Evolutionary conservation across 108 stramenopile genomes (phyloP), one percentile per base, ranked within the genome.

Genomic region (Discostella pseudostelligera): DNA sequence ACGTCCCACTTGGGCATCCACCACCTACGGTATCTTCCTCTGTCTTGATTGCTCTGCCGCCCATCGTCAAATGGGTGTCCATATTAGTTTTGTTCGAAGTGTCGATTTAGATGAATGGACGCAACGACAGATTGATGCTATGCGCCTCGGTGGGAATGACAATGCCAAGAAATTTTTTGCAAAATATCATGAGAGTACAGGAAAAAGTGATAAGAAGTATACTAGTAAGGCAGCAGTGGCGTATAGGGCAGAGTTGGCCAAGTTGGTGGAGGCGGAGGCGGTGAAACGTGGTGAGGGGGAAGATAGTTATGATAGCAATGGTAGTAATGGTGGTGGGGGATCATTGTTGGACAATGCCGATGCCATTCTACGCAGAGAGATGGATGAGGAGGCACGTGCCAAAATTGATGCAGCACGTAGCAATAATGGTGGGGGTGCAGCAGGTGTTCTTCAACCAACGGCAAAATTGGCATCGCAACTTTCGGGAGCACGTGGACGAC

Each of bases 101-200:
- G 92, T 93, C 8, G 96, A 96, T 69, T 68, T 96, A 48, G 96
- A 96, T 65, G 94, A 95, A 53, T 95, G 96, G 96, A 96, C 96
- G 16, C 90, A 90, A 35, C 76, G 88, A 26, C 96, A 96, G 70
- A 83, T 96, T 42, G 94, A 94, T 67, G 82, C 87, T 53, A 96
- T 96, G 96, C 62, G 87, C 32, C 63, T 96, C 39, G 92, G 93
- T 16, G 96, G 96, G 45, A 96, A 96, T 62, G 92, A 76, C 1
- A 92, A 87, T 79, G 87, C 87, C 0, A 74, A 80, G 25, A 66
- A 80, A 32, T 96, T 78, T 65, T 93, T 96, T 74, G 82, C 87
- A 14, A 87, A 88, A 61, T 85, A 94, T 11, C 78, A 84, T 13
- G 90, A 92, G 46, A 75, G 87, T 71, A 78, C 94, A 32, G 84